These are phyloP conservation scores for Setaria italica DNA, from an alignment of 202 grass and related monocot species.

Conservation along the genomic window DNA sequence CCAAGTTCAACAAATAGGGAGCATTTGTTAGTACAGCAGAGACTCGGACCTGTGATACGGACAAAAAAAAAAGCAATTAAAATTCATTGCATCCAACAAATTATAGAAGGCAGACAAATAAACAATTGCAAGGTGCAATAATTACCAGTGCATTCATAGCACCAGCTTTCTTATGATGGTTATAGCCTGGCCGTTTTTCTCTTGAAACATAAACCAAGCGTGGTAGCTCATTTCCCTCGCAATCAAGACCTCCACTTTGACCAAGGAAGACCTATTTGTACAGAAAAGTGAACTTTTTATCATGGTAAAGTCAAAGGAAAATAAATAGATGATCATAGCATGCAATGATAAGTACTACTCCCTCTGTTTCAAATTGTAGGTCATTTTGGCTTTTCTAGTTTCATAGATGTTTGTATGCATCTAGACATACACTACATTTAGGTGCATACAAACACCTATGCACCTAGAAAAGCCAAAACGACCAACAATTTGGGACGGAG, in stretches of 20 bases:
- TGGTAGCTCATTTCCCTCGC: conserved; percentile 87
- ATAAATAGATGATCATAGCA: background rate
- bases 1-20: conserved; percentile 87
- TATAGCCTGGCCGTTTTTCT: conserved; percentile 87
- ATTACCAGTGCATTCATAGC: conserved; percentile 94
- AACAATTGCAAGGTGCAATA: conserved; percentile 18
- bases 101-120: conserved; percentile 22
- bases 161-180: conserved; percentile 98
- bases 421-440: no score
- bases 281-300: conserved; percentile 31
- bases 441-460: no score
- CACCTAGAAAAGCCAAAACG: no score
- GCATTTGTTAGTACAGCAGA: conserved; percentile 95
- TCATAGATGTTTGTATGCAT: no score
- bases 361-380: no score
- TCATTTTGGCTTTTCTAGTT: no score
- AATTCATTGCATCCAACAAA: background rate
- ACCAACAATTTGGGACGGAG: no score
- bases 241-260: conserved; percentile 88
- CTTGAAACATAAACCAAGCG: conserved; percentile 92
- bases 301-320: background rate
- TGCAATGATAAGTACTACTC: background rate
- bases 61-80: conserved; percentile 19
- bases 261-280: conserved; percentile 83
- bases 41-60: conserved; percentile 72